Conservation (phyloP, 2,329 filamentous ascomycete genomes). For the Neofusicoccum sp. region DNA sequence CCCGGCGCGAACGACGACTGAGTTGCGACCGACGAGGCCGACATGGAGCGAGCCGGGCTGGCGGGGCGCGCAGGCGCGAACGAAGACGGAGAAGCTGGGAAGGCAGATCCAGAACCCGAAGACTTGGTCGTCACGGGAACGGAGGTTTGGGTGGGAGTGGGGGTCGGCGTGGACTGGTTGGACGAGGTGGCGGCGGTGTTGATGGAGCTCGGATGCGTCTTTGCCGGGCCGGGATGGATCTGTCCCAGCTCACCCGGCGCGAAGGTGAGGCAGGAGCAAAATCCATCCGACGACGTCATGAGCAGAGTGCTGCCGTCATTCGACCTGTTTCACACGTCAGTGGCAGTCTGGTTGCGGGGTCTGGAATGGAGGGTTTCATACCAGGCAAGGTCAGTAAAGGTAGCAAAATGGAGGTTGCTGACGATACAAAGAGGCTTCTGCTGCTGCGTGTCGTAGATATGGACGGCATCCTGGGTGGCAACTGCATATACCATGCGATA, state of each 20-base stretch:
- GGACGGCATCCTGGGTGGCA: conserved; percentile 90
- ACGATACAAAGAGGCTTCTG: conserved; percentile 90
- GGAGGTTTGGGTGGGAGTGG: conserved; percentile 66
- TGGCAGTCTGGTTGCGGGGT: neutral
- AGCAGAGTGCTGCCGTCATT: conserved; percentile 75
- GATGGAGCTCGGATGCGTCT: conserved; percentile 41
- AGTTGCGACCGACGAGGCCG: conserved; percentile 75
- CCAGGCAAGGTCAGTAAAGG: conserved; percentile 95
- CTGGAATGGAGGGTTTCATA: neutral
- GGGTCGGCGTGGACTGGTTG: conserved; percentile 65
- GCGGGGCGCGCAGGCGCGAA: conserved; percentile 59
- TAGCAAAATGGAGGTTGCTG: conserved; percentile 95
- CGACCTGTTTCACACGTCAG: conserved; percentile 56
- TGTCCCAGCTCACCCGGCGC: conserved; percentile 79
- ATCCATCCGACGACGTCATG: conserved; percentile 97
- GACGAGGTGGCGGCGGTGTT: conserved; percentile 47
- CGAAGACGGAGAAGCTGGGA: conserved; percentile 57
- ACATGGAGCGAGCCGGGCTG: conserved; percentile 82
- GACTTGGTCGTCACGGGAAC: conserved; percentile 54
- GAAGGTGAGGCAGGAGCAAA: conserved; percentile 91
- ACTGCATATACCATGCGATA: conserved; percentile 97
- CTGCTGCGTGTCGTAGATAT: conserved; percentile 96
- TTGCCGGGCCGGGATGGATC: conserved; percentile 67
- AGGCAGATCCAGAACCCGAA: conserved; percentile 48
- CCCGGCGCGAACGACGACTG: conserved; percentile 51